These are phyloP conservation scores for Boechera retrofracta DNA, from an alignment of 345 rosid genomes.

Conservation along the genomic window DNA sequence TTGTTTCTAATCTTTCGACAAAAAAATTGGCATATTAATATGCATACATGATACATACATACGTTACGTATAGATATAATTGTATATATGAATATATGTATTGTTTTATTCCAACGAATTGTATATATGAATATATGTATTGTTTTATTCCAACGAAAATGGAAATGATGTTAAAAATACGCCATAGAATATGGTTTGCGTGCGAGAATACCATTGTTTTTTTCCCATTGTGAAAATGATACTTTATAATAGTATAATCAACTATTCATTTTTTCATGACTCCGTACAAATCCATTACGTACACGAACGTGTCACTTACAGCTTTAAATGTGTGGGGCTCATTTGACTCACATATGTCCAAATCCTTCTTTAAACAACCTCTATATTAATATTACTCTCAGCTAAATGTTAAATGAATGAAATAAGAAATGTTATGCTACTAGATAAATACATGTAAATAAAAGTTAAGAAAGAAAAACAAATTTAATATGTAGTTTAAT, in stretches of 20 bases:
- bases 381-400: no score
- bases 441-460: neutral
- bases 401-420: neutral
- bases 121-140: neutral
- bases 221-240: constrained; percentile 2
- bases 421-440: neutral
- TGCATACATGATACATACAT: neutral
- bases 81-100: neutral
- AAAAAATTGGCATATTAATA: neutral
- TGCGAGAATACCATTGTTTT: constrained; percentile 1
- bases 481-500: neutral
- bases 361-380: neutral
- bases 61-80: neutral
- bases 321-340: constrained; percentile 16
- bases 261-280: constrained; percentile 20
- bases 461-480: neutral
- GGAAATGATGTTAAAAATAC: neutral
- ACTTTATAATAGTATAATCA: constrained; percentile 19
- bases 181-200: constrained; percentile 19
- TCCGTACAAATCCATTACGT: constrained; percentile 40
- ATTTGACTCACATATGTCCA: neutral
- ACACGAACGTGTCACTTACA: constrained; percentile 33
- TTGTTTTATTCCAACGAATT: neutral
- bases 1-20: neutral
- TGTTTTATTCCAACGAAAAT: neutral